phyloP scores from a whole-genome alignment of 2,329 filamentous ascomycete species.

The Penicillium sp. region DNA sequence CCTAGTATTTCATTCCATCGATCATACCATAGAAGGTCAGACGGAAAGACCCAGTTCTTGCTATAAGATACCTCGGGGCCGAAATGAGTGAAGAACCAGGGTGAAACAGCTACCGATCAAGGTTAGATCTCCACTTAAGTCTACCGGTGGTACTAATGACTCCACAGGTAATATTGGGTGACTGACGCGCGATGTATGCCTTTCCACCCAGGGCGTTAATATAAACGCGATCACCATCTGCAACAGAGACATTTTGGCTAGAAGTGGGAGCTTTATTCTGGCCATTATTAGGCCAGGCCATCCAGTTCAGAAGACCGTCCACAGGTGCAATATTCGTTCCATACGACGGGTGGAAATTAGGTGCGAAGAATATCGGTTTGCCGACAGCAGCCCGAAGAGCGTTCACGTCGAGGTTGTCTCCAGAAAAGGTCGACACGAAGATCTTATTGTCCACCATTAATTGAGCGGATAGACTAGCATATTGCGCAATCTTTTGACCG shows the following conservation, averaged over 20 bases:
- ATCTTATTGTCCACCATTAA: conserved; percentile 55
- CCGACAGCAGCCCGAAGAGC: conserved; percentile 50
- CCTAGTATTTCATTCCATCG: conserved; percentile 49
- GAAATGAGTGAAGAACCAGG: conserved; percentile 59
- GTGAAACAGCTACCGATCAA: conserved; percentile 43
- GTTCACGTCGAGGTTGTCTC: conserved; percentile 52
- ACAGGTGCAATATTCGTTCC: conserved; percentile 41
- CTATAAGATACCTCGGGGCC: conserved; percentile 50
- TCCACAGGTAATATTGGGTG: background rate
- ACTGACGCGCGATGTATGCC: conserved; percentile 53
- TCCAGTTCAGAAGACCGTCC: conserved; percentile 51
- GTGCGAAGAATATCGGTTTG: conserved; percentile 53
- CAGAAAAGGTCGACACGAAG: conserved; percentile 59
- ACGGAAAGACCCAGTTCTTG: conserved; percentile 58
- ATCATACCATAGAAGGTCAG: conserved; percentile 51
- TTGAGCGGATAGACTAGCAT: conserved; percentile 50
- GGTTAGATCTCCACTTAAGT: background rate
- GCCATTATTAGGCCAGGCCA: conserved; percentile 49
- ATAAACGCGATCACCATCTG: conserved; percentile 43
- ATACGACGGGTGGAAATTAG: conserved; percentile 54
- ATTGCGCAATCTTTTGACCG: conserved; percentile 53
- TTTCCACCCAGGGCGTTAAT: conserved; percentile 42
- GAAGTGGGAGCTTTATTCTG: conserved; percentile 55
- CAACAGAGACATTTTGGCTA: conserved; percentile 47
- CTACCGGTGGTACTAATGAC: too few relatives aligned